Conservation (phyloP, 805 yeast genomes). For the Teunomyces pallodes region DNA sequence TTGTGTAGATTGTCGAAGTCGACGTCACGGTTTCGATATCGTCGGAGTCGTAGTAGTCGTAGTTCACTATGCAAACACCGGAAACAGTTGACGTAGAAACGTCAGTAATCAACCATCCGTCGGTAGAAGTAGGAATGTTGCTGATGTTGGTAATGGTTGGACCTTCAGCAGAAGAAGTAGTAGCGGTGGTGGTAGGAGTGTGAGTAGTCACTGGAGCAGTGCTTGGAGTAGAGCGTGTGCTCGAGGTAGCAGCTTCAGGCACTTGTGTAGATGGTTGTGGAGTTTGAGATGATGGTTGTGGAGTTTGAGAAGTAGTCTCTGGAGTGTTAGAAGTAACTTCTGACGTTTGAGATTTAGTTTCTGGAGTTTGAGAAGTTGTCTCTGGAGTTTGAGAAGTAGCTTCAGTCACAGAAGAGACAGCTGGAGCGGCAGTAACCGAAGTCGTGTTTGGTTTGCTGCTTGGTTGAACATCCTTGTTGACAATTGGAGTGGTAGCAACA, state of each 20-base stretch:
- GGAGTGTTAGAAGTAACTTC: conserved; percentile 1
- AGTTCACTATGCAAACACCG: conserved; percentile 35
- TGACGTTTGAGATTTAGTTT: too few species aligned
- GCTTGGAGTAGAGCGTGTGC: background rate
- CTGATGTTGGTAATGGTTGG: conserved; percentile 26
- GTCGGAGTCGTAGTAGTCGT: conserved; percentile 33
- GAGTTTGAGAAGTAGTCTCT: background rate
- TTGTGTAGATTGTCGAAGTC: conserved; percentile 32
- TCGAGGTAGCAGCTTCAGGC: background rate
- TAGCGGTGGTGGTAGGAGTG: conserved; percentile 8
- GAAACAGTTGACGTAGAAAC: conserved; percentile 27
- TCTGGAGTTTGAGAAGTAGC: conserved; percentile 3
- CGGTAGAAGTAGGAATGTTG: conserved; percentile 17
- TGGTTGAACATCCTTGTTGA: conserved; percentile 12
- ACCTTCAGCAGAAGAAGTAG: conserved; percentile 10
- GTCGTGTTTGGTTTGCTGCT: conserved; percentile 7
- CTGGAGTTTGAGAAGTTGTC: background rate
- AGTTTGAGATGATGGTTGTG: background rate
- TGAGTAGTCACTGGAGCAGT: background rate
- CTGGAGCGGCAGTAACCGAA: background rate
- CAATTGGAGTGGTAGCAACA: conserved; percentile 31
- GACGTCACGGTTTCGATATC: conserved; percentile 33
- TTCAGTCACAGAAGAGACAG: background rate
- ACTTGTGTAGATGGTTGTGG: background rate
- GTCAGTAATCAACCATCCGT: conserved; percentile 34